Percentiles rank a stretch among this genome's conserved stretches.
phyloP scores from a whole-genome alignment of 345 rosid genomes.

The Aquilaria malaccensis region DNA sequence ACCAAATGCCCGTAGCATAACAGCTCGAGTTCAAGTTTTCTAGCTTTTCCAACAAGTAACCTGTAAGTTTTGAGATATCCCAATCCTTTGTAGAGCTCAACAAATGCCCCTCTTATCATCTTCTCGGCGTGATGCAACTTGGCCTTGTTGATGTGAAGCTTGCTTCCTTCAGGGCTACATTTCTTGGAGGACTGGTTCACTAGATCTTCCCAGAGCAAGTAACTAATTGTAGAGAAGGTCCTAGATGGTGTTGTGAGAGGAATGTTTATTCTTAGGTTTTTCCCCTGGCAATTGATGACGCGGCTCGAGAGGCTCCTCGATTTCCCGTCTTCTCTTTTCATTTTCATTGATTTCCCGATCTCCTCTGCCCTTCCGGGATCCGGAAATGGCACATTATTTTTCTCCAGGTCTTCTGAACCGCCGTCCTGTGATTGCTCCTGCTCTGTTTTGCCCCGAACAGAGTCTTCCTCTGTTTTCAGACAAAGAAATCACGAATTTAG shows the following conservation, averaged over 20 bases:
- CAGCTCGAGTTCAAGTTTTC: not conserved
- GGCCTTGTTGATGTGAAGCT: constrained; percentile 65
- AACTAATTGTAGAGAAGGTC: constrained; percentile 75
- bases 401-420: constrained; percentile 34
- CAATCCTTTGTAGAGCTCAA: constrained; percentile 86
- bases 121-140: constrained; percentile 82
- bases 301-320: constrained; percentile 40
- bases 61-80: constrained; percentile 88
- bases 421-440: constrained; percentile 46
- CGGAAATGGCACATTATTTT: constrained; percentile 21
- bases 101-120: constrained; percentile 77
- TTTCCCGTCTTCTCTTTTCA: constrained; percentile 42
- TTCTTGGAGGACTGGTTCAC: constrained; percentile 64
- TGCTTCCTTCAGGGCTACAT: constrained; percentile 44
- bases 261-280: constrained; percentile 72
- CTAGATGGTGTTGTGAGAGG: constrained; percentile 83
- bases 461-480: constrained; percentile 56
- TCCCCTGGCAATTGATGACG: constrained; percentile 64
- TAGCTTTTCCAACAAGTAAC: constrained; percentile 18
- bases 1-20: not conserved
- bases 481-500: not conserved
- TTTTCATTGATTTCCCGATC: constrained; percentile 28
- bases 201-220: constrained; percentile 65
- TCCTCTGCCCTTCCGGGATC: constrained; percentile 45
- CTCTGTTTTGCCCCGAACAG: constrained; percentile 47